Base-by-base conservation (phyloP, 2,329 filamentous ascomycete species). In the Ascochyta viciae-villosae region DNA sequence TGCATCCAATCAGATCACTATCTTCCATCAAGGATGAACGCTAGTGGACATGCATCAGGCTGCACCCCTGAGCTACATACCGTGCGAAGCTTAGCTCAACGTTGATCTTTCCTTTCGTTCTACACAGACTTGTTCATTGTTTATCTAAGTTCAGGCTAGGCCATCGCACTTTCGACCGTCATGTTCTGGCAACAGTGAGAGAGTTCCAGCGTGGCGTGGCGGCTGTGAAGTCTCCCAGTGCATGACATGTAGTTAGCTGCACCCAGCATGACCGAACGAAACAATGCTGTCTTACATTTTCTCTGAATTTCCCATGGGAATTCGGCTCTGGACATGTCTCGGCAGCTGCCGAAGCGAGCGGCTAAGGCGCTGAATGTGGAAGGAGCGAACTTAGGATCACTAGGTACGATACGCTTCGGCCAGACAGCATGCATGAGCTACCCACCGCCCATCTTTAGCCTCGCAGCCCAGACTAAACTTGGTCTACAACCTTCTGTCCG, bases 341-440 rank as follows among this genome's bases (percentile, higher is more conserved):
- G 42, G 49, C 45, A 51, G 12, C n/a, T 37, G 5, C 9, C 13
- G 41, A 50, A 56, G 31, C 38, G n/a, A 51, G 19, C 42, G 46
- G 41, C 5, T 34, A 27, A 16, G 37, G 24, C 12, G 22, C 53
- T 40, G 15, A 13, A 55, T 44, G 22, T n/a, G 46, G 50, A 55
- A 60, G 48, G 54, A 58, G 60, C 48, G 42, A 55, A 35, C 7
- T 41, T n/a, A 38, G 22, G 9, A n/a, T 45, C 15, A 33, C 44
- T 44, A 50, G 56, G 52, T 19, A 34, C 31, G 22, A 35, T n/a
- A 26, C 29, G 38, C 26, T 44, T 43, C 39, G 38, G 48, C 26
- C 31, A 15, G 40, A 26, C 16, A 31, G 26, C 31, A 31, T 41
- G 24, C 37, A 29, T 8, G 6, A 23, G 26, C 23, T 24, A 26